Evolutionary conservation across 1,284 basidiomycete genomes (phyloP).

Genomic region (Ceratobasidium papillatum): DNA sequence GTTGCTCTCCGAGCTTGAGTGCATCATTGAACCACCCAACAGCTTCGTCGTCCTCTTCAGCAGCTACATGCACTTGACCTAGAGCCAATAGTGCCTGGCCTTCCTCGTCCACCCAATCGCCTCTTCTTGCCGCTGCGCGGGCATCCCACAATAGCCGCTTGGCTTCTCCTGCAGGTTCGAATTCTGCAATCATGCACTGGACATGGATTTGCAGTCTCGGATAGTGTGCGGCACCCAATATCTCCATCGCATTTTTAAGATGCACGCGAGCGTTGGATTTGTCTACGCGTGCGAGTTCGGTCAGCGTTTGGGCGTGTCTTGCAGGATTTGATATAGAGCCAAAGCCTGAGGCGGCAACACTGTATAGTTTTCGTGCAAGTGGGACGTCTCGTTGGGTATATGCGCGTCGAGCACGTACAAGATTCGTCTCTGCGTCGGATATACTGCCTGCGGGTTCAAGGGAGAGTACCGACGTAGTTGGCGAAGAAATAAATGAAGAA

Average conservation of each 20-base stretch:
- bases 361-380: constrained; percentile 25
- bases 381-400: constrained; percentile 24
- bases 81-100: constrained; percentile 18
- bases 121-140: constrained; percentile 23
- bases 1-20: constrained; percentile 16
- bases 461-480: background rate
- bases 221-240: constrained; percentile 5
- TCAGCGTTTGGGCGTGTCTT: constrained; percentile 29
- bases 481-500: constrained; percentile 18
- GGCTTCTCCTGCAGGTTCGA: constrained; percentile 23
- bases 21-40: constrained; percentile 26
- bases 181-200: constrained; percentile 31
- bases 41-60: constrained; percentile 34
- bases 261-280: constrained; percentile 20
- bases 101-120: constrained; percentile 28
- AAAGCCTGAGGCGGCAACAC: constrained; percentile 7
- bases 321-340: background rate
- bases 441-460: constrained; percentile 24
- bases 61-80: constrained; percentile 33
- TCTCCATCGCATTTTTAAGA: constrained; percentile 28
- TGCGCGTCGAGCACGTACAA: constrained; percentile 18
- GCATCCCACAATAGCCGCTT: constrained; percentile 26
- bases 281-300: constrained; percentile 31
- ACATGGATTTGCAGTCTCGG: constrained; percentile 22
- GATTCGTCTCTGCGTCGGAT: background rate